Percentiles rank a stretch among this genome's conserved stretches.
phyloP scores from a whole-genome alignment of 2,329 filamentous ascomycete genomes.

The Verticillium albo-atrum region DNA sequence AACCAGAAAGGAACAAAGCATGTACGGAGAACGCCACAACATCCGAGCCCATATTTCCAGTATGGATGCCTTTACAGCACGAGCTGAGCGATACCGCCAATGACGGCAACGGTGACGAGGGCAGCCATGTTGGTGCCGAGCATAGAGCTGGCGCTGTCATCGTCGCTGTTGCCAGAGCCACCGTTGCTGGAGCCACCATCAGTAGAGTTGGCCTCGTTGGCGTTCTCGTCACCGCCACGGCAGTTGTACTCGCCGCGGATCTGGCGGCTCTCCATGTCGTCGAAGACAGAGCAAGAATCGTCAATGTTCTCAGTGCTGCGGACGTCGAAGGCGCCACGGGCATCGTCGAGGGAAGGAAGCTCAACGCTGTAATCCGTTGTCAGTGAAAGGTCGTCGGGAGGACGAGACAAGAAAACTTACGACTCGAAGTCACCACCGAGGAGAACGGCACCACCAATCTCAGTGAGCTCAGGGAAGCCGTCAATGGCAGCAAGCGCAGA shows the following conservation, averaged over 20 bases:
- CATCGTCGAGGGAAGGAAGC: conserved; percentile 62
- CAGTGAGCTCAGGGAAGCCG: conserved; percentile 64
- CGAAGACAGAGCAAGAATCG: conserved; percentile 49
- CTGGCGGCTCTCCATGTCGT: conserved; percentile 33
- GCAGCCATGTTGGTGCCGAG: conserved; percentile 41
- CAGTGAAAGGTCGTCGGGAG: conserved; percentile 21
- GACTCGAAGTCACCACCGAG: conserved; percentile 78
- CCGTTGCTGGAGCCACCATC: conserved; percentile 20
- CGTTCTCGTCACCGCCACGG: conserved; percentile 44
- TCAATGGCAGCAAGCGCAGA: conserved; percentile 61
- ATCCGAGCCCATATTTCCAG: conserved; percentile 8
- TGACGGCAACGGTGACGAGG: conserved; percentile 39
- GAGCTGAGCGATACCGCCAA: conserved; percentile 45
- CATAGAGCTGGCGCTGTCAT: conserved; percentile 39
- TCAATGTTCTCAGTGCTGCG: conserved; percentile 60
- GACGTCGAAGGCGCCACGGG: conserved; percentile 68
- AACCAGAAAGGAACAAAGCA: conserved; percentile 5
- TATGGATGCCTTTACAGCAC: conserved; percentile 35
- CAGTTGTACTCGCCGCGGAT: conserved; percentile 48
- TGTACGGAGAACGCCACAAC: conserved; percentile 14
- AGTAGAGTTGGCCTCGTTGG: conserved; percentile 37
- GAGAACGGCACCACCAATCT: conserved; percentile 75
- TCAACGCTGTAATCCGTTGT: conserved; percentile 50
- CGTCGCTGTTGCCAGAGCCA: conserved; percentile 18
- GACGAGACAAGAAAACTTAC: conserved; percentile 1